These are phyloP conservation scores for Camillea tinctor DNA, from an alignment of 2,329 filamentous ascomycete genomes.

Conservation along the genomic window DNA sequence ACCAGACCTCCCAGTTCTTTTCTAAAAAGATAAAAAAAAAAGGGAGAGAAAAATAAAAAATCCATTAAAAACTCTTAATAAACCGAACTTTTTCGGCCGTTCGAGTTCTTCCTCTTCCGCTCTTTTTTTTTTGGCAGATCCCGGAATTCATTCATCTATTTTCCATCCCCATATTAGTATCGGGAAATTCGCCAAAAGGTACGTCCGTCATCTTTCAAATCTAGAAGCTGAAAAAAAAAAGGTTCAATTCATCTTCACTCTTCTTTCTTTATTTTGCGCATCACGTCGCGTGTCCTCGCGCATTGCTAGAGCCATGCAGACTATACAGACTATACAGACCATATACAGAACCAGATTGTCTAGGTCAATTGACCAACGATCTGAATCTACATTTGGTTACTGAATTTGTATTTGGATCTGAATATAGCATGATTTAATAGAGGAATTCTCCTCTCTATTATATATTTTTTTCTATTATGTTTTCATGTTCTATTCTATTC, in stretches of 20 bases:
- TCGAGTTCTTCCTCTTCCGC: slow-evolving; percentile 31
- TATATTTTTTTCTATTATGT: no score
- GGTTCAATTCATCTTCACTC: not conserved
- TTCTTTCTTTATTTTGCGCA: not conserved
- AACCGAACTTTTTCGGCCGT: slow-evolving; percentile 24
- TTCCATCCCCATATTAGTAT: slow-evolving; percentile 28
- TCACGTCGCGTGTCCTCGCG: not conserved
- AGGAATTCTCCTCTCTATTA: not conserved
- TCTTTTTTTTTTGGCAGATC: slow-evolving; percentile 20
- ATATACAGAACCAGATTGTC: not conserved
- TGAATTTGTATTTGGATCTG: not conserved
- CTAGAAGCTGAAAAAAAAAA: not conserved
- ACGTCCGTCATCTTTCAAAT: slow-evolving; percentile 4
- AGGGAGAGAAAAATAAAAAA: slow-evolving; percentile 10
- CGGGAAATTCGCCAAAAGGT: slow-evolving; percentile 15
- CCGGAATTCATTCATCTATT: slow-evolving; percentile 27
- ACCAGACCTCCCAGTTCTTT: not conserved
- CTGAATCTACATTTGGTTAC: no score
- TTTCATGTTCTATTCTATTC: not conserved
- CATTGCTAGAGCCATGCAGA: not conserved
- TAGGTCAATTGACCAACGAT: slow-evolving; percentile 3
- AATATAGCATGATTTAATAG: no score
- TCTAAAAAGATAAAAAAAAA: no score
- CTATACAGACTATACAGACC: no score
- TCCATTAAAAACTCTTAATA: no score